Percentiles rank a stretch among this genome's conserved stretches.
phyloP scores from a whole-genome alignment of 2,329 filamentous ascomycete genomes.

The Ceratocystiopsis sp. region DNA sequence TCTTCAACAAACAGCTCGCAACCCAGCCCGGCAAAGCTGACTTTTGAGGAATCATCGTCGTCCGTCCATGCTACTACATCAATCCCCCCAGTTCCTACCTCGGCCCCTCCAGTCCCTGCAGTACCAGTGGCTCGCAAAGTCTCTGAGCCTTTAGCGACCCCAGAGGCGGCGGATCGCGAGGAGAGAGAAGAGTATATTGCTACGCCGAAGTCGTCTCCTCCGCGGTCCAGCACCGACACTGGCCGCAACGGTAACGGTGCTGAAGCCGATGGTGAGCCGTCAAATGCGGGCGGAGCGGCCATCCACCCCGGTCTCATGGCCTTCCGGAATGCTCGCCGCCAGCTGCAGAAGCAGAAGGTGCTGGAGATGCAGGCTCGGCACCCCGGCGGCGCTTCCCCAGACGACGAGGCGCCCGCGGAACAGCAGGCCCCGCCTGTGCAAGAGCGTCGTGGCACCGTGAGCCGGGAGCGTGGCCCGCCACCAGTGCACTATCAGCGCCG shows the following conservation, averaged over 20 bases:
- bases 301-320: constrained; percentile 35
- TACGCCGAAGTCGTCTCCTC: background rate
- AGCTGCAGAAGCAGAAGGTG: constrained; percentile 39
- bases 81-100: too few relatives aligned
- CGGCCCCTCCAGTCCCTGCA: background rate
- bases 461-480: constrained; percentile 24
- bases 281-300: constrained; percentile 20
- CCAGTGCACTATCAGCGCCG: constrained; percentile 28
- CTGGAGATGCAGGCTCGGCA: constrained; percentile 29
- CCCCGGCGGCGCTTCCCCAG: constrained; percentile 9
- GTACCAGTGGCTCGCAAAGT: too few relatives aligned
- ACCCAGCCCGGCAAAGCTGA: constrained; percentile 22
- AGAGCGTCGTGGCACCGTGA: background rate
- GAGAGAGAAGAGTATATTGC: constrained; percentile 10
- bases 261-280: constrained; percentile 7
- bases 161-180: too few relatives aligned
- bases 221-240: constrained; percentile 4
- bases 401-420: background rate
- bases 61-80: too few relatives aligned
- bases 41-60: constrained; percentile 15
- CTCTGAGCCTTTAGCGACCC: too few relatives aligned
- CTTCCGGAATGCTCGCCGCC: constrained; percentile 39
- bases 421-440: background rate
- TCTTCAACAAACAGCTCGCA: constrained; percentile 22
- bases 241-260: constrained; percentile 5